A percentile compares a stretch with the other conserved stretches of the same genome.
phyloP scores from a whole-genome alignment of 2,329 filamentous ascomycete genomes.

The Endocalyx cinctus region DNA sequence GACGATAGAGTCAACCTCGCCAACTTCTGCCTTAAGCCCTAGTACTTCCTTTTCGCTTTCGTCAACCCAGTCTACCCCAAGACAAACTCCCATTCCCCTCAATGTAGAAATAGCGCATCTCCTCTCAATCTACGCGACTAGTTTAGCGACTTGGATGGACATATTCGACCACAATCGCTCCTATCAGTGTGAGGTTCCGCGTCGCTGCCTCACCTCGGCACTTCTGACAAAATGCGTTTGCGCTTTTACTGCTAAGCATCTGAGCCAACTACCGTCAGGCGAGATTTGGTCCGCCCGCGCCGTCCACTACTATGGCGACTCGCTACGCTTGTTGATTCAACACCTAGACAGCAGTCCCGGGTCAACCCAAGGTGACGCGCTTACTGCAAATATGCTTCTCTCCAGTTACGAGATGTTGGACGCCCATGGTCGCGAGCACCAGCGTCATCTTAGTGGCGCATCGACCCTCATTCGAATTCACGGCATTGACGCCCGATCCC shows the following conservation, averaged over 20 bases:
- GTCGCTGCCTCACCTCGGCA: slow-evolving; percentile 1
- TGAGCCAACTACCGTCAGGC: slow-evolving; percentile 4
- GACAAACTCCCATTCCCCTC: neutral
- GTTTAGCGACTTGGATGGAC: slow-evolving; percentile 8
- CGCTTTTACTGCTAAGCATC: slow-evolving; percentile 8
- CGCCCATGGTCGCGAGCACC: slow-evolving; percentile 1
- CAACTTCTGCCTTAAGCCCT: neutral
- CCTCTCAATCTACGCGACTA: slow-evolving; percentile 1
- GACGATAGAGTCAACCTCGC: neutral
- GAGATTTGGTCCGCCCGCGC: slow-evolving; percentile 3
- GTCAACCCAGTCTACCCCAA: neutral
- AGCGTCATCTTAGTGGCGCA: slow-evolving; percentile 4
- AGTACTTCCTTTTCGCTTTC: neutral
- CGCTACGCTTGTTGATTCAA: slow-evolving; percentile 3
- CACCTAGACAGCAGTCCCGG: slow-evolving; percentile 3
- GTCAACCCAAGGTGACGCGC: neutral
- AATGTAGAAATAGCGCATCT: slow-evolving; percentile 3
- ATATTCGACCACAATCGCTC: slow-evolving; percentile 4
- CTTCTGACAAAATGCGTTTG: slow-evolving; percentile 4
- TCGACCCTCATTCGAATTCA: slow-evolving; percentile 1
- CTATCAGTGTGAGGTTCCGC: slow-evolving; percentile 4
- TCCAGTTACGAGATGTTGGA: slow-evolving; percentile 6
- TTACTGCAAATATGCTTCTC: slow-evolving; percentile 7
- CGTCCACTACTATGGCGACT: slow-evolving; percentile 5
- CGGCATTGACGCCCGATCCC: slow-evolving; percentile 1